Conservation (phyloP, 2,329 filamentous ascomycete species). For the Graphiopsis chlorocephala region DNA sequence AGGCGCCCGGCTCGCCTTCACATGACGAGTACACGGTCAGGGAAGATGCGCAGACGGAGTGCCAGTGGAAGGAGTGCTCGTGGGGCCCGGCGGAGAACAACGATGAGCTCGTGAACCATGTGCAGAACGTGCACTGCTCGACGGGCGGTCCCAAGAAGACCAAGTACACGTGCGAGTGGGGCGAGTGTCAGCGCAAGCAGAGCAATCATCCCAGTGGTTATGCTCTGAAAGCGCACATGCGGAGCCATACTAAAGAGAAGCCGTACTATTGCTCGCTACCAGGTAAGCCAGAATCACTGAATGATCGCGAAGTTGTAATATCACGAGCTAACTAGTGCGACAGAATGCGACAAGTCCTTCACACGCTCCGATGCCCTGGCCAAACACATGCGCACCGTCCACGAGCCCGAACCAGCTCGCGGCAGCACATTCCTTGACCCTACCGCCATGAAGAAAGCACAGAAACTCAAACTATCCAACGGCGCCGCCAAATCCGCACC, state of each 20-base stretch:
- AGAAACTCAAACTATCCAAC: slow-evolving; percentile 40
- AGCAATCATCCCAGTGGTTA: slow-evolving; percentile 93
- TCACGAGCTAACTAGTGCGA: slow-evolving; percentile 16
- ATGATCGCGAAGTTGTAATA: neutral
- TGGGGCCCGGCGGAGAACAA: slow-evolving; percentile 50
- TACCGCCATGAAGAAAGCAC: slow-evolving; percentile 43
- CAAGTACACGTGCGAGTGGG: slow-evolving; percentile 98
- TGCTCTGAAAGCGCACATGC: slow-evolving; percentile 93
- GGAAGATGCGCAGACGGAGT: slow-evolving; percentile 44
- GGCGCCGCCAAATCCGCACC: slow-evolving; percentile 35
- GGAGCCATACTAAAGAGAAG: slow-evolving; percentile 96
- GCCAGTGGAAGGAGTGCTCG: slow-evolving; percentile 52
- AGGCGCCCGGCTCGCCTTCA: slow-evolving; percentile 56
- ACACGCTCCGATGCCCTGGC: slow-evolving; percentile 92
- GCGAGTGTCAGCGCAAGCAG: slow-evolving; percentile 81
- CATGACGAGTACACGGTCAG: slow-evolving; percentile 42
- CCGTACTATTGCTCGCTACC: slow-evolving; percentile 95
- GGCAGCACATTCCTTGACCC: slow-evolving; percentile 59
- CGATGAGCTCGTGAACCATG: slow-evolving; percentile 51
- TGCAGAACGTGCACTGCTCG: slow-evolving; percentile 89
- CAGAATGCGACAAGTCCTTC: slow-evolving; percentile 96
- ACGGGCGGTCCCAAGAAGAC: slow-evolving; percentile 68
- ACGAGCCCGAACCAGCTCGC: slow-evolving; percentile 84
- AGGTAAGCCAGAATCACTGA: slow-evolving; percentile 53
- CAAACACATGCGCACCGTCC: slow-evolving; percentile 98